phyloP scores from a whole-genome alignment of 495 filamentous ascomycete genomes.

The Evernia prunastri region DNA sequence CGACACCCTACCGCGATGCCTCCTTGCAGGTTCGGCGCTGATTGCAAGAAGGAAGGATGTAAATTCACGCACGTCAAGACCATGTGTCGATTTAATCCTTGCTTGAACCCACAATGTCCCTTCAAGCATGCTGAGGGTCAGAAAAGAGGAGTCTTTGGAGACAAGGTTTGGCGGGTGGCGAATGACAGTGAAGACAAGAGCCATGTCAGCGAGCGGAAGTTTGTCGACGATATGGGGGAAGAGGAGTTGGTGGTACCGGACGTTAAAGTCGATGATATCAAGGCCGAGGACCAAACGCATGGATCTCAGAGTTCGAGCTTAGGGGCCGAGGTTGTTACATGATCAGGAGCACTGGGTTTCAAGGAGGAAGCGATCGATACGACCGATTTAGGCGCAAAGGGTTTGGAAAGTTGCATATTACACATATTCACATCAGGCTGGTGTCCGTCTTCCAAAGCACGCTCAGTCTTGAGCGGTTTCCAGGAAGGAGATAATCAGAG shows the following conservation, averaged over 20 bases:
- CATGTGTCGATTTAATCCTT: slow-evolving; percentile 86
- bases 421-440: not conserved
- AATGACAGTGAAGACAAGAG: slow-evolving; percentile 46
- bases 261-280: slow-evolving; percentile 27
- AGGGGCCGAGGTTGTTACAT: slow-evolving; percentile 27
- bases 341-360: slow-evolving; percentile 3
- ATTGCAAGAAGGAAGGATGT: slow-evolving; percentile 77
- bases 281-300: slow-evolving; percentile 28
- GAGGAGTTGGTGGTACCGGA: slow-evolving; percentile 80
- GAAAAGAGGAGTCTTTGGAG: slow-evolving; percentile 61
- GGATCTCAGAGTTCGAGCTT: slow-evolving; percentile 30
- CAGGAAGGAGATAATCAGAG: not conserved
- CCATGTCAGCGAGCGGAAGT: slow-evolving; percentile 89
- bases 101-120: slow-evolving; percentile 72
- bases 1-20: slow-evolving; percentile 66
- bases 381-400: not conserved
- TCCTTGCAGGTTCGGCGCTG: slow-evolving; percentile 86
- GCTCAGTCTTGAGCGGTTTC: not conserved
- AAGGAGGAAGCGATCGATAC: not conserved
- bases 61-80: slow-evolving; percentile 81
- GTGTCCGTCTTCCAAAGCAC: not conserved
- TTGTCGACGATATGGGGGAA: slow-evolving; percentile 56
- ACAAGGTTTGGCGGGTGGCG: slow-evolving; percentile 75
- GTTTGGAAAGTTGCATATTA: not conserved
- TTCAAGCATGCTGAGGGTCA: slow-evolving; percentile 95